Evolutionary conservation across 2,329 filamentous ascomycete species (phyloP).

Genomic region (Eutypella sp.): DNA sequence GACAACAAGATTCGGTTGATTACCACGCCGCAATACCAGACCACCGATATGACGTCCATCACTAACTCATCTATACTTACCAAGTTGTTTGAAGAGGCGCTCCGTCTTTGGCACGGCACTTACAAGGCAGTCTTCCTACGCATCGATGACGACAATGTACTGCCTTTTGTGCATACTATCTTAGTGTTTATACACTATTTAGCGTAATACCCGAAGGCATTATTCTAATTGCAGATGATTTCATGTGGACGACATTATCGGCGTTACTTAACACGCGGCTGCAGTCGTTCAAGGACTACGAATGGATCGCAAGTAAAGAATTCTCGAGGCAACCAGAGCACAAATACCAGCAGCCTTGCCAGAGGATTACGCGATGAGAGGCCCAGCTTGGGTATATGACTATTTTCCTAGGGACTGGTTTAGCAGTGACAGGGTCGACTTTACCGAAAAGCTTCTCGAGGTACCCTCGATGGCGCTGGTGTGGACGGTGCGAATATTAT

Average conservation of each 20-base stretch:
- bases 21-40: constrained; percentile 22
- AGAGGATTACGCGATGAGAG: constrained; percentile 64
- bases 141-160: constrained; percentile 51
- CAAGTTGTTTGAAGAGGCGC: constrained; percentile 17
- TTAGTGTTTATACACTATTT: constrained; percentile 54
- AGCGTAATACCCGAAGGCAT: constrained; percentile 37
- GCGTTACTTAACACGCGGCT: constrained; percentile 35
- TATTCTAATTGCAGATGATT: constrained; percentile 35
- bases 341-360: constrained; percentile 52
- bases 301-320: constrained; percentile 32
- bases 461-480: constrained; percentile 51
- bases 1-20: constrained; percentile 43
- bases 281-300: constrained; percentile 22
- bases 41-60: constrained; percentile 16
- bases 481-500: constrained; percentile 56
- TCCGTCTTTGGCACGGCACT: constrained; percentile 19
- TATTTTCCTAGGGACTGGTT: constrained; percentile 61
- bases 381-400: constrained; percentile 53
- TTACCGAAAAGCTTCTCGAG: constrained; percentile 64
- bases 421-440: constrained; percentile 50
- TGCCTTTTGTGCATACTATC: constrained; percentile 58
- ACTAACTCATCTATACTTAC: constrained; percentile 14
- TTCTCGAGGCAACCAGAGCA: constrained; percentile 44
- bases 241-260: constrained; percentile 50
- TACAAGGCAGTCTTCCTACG: constrained; percentile 41